A percentile compares a stretch with the other conserved stretches of the same genome.
Conservation (phyloP, 2,329 filamentous ascomycete species). For the Aspergillus terreus region DNA sequence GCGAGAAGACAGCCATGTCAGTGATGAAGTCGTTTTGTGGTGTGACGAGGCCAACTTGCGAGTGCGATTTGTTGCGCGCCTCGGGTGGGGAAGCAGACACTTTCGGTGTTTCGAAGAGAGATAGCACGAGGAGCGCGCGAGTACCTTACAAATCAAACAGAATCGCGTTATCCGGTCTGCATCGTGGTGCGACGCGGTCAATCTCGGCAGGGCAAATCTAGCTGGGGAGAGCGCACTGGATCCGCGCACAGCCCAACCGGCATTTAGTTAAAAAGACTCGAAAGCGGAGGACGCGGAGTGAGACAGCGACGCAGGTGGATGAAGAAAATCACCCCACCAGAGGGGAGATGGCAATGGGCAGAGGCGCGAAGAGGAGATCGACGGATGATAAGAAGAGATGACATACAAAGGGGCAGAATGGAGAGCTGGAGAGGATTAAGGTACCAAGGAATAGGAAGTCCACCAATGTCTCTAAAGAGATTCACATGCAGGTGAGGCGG, state of each 20-base stretch:
- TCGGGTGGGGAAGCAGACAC: no score
- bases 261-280: no score
- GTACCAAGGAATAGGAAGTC: conserved; percentile 7
- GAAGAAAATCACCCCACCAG: no score
- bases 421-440: background rate
- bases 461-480: conserved; percentile 6
- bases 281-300: no score
- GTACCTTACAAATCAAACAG: conserved; percentile 10
- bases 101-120: background rate
- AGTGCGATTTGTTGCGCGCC: no score
- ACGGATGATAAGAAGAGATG: background rate
- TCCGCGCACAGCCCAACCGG: background rate
- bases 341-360: no score
- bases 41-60: no score
- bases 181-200: conserved; percentile 13
- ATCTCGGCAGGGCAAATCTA: conserved; percentile 1
- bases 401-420: background rate
- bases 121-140: background rate
- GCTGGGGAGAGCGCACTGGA: conserved; percentile 3
- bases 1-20: no score
- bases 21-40: no score
- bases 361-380: no score
- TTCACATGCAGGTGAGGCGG: conserved; percentile 9
- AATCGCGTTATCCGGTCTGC: conserved; percentile 13
- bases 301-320: no score